Evolutionary conservation across 768 basidiomycete genomes (phyloP), one percentile per base, ranked within the genome.

Genomic region (Russula compacta): DNA sequence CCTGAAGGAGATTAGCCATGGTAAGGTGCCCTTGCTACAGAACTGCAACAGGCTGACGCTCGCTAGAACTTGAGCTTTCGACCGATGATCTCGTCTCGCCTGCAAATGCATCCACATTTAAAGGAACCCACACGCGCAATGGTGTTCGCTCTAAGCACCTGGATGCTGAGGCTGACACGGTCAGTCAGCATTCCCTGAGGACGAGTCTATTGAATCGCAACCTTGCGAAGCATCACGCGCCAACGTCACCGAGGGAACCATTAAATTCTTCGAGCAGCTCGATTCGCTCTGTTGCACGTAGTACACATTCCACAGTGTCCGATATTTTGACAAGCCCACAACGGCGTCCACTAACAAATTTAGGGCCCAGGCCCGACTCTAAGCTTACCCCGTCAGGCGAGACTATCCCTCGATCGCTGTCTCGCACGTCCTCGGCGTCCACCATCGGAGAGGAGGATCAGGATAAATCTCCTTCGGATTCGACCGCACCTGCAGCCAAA

Each of bases 1-100:
- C 0, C 71, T 95, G 56, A 87, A 92, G 70, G 95, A 98, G 69
- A 92, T 98, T 43, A 81, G 83, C 44, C 83, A 88, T 68, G 81
- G 92, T 90, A 64, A 67, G 87, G 77, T 14, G n/a, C 15, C 57
- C 9, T 38, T 53, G 17, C 11, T 47, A 39, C 39, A 63, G 19
- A 43, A 24, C 47, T 40, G 35, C 40, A 9, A 24, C 53, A 44
- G 40, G 29, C 39, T 38, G 19, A 59, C 58, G 40, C 55, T 53
- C 53, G 17, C 3, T 67, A 92, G 92, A 89, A 69, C 82, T 95
- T 55, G 91, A 95, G 69, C 82, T 94, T 11, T 77, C 86, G 0
- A 73, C 84, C 6, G 86, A 89, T 52, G 92, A 94, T 58, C 83
- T 69, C 85, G 42, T 78, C 76, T 53, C 81, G 78, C 4, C 71